A percentile compares a stretch with the other conserved stretches of the same genome.
Evolutionary conservation across 2,329 filamentous ascomycete species (phyloP).

Genomic region (Diaporthe humulicola): DNA sequence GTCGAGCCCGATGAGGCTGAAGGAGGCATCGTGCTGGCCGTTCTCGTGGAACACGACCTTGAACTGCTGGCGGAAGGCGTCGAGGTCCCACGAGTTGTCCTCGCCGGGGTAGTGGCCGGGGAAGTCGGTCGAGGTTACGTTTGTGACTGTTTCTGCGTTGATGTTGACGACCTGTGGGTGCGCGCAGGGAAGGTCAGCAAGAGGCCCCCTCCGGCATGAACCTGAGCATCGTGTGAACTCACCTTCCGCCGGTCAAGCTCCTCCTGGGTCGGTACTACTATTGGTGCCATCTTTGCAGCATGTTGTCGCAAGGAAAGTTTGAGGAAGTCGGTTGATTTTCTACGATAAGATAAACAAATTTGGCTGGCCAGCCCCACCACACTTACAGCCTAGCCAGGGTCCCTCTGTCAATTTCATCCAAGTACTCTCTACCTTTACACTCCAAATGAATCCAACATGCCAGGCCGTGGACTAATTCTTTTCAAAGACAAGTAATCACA

Average conservation of each 20-base stretch:
- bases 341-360: slow-evolving; percentile 38
- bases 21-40: slow-evolving; percentile 80
- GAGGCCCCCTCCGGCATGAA: background rate
- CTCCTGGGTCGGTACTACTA: slow-evolving; percentile 62
- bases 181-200: slow-evolving; percentile 33
- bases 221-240: slow-evolving; percentile 42
- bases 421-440: too few species aligned
- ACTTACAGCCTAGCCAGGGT: background rate
- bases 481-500: background rate
- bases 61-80: slow-evolving; percentile 57
- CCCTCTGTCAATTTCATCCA: background rate
- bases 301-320: slow-evolving; percentile 28
- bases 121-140: slow-evolving; percentile 91
- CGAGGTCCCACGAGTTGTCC: slow-evolving; percentile 68
- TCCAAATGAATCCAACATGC: background rate
- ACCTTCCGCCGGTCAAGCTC: slow-evolving; percentile 75
- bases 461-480: background rate
- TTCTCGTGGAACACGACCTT: slow-evolving; percentile 86
- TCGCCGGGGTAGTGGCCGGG: slow-evolving; percentile 92
- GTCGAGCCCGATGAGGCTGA: slow-evolving; percentile 93
- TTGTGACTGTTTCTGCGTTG: slow-evolving; percentile 89
- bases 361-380: slow-evolving; percentile 35
- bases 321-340: slow-evolving; percentile 32
- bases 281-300: slow-evolving; percentile 56
- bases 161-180: slow-evolving; percentile 81